Evolutionary conservation across 129 eudicot genomes (phyloP).

Genomic region (Escallonia rubra): DNA sequence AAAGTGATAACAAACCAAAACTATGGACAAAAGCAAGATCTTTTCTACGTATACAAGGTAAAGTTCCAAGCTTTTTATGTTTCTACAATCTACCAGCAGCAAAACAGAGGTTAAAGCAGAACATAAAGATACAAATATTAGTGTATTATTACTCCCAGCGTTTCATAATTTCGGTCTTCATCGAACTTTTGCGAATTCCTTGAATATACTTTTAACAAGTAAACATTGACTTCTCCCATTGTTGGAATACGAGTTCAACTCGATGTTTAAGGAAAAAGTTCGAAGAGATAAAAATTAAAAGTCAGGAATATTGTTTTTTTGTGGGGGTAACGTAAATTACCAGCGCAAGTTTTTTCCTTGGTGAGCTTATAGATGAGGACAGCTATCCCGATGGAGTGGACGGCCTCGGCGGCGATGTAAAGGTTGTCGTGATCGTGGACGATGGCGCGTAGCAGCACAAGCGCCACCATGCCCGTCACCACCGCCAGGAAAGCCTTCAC

Average conservation of each 20-base stretch:
- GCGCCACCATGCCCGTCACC: conserved; percentile 67
- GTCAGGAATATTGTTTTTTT: background rate
- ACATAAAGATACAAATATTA: background rate
- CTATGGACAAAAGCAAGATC: background rate
- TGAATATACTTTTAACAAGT: too few species aligned
- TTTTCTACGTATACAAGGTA: background rate
- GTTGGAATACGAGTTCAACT: too few species aligned
- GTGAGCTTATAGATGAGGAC: conserved; percentile 78
- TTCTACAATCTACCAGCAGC: background rate
- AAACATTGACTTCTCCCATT: too few species aligned
- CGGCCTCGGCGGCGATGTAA: conserved; percentile 89
- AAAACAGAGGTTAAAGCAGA: background rate
- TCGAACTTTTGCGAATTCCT: too few species aligned
- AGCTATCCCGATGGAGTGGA: conserved; percentile 85
- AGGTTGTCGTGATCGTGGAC: conserved; percentile 94
- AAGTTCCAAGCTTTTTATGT: background rate
- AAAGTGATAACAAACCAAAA: too few species aligned
- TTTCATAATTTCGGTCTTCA: too few species aligned
- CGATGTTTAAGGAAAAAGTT: too few species aligned
- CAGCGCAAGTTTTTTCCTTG: conserved; percentile 93
- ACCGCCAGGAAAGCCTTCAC: conserved; percentile 92
- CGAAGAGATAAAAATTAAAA: background rate
- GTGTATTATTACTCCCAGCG: too few species aligned
- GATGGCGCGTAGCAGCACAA: conserved; percentile 63
- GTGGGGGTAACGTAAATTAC: conserved; percentile 21